Conservation (phyloP, 2,329 filamentous ascomycete species). For the Ambrosiella cleistominuta region DNA sequence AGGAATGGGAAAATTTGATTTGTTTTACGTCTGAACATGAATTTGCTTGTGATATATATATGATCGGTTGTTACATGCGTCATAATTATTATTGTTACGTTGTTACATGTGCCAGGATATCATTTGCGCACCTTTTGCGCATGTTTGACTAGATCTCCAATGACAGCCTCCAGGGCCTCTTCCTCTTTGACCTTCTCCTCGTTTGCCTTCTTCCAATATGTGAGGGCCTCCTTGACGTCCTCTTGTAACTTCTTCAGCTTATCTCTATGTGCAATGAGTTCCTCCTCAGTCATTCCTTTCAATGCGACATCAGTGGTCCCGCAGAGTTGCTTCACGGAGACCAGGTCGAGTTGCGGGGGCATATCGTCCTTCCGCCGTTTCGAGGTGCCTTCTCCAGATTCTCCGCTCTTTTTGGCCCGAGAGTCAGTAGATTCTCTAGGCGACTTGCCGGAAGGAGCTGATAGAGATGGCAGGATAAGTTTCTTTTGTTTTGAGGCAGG, state of each 20-base stretch:
- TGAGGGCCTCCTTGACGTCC: conserved; percentile 59
- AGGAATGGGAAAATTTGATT: neutral
- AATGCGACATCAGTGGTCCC: conserved; percentile 72
- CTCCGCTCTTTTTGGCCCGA: conserved; percentile 30
- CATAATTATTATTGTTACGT: neutral
- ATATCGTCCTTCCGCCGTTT: conserved; percentile 40
- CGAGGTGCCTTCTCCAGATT: conserved; percentile 22
- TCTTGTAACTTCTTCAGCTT: conserved; percentile 51
- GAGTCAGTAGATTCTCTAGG: conserved; percentile 38
- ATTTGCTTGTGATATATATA: neutral
- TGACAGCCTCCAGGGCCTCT: conserved; percentile 88
- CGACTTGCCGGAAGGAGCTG: conserved; percentile 41
- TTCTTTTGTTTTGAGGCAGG: conserved; percentile 98
- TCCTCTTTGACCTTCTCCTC: conserved; percentile 81
- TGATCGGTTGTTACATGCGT: neutral
- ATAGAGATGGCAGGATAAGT: conserved; percentile 77
- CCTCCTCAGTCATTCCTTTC: conserved; percentile 57
- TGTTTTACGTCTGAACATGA: neutral
- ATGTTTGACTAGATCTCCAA: conserved; percentile 90
- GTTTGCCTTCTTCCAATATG: conserved; percentile 73
- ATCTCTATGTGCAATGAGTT: conserved; percentile 54
- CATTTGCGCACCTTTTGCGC: conserved; percentile 69
- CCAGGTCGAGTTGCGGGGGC: conserved; percentile 61
- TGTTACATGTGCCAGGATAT: conserved; percentile 12
- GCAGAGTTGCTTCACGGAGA: conserved; percentile 61